Base-by-base conservation (phyloP, 495 filamentous ascomycete genomes). In the Copromyces sp. region DNA sequence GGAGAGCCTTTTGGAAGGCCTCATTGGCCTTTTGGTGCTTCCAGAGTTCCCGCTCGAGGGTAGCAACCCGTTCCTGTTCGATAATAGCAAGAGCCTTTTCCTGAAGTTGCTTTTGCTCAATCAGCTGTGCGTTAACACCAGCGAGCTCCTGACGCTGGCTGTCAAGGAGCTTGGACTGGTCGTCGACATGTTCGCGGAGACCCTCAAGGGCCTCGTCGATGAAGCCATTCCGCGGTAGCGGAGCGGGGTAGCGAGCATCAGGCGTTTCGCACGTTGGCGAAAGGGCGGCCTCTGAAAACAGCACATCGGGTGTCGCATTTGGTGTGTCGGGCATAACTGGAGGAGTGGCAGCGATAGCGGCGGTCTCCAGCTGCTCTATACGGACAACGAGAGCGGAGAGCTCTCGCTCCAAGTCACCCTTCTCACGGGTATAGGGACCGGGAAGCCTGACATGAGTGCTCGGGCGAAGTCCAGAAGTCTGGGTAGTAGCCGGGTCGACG, bases 1-100 rank as follows among this genome's bases (percentile, higher is more conserved):
- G 90, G 39, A 99, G 83, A 20, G 95, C 94, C 82, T 98, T 99
- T 77, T 97, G 94, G 86, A 98, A 99, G 76, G 95, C 96, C 78
- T 97, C 92, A 82, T 99, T 99, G 75, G 96, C 95, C 83, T 98
- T 94, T 75, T 97, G 94, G 77, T 97, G 93, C 80, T 98, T 99
- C 83, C 90, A 91, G 68, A 99, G 85, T 82, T 99, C 96, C 17
- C 95, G 88, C 81, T 98, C 94, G 39, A 99, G 83, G 4, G 84
- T 82, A 2, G 84, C 83, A 14, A 89, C 86, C 9, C 85, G 82
- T 72, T 87, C 84, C 61, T 86, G 82, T 76, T 89, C 86, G 39
- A 86, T 81, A 24, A 84, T 80, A 61, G 85, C 84, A 29, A 88
- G 81, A 3, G 90, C 88, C 76, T 86, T 83, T 75, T 93, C 87